These are phyloP conservation scores for Dactylellina cionopaga DNA, from an alignment of 2,329 filamentous ascomycete species.

Conservation along the genomic window DNA sequence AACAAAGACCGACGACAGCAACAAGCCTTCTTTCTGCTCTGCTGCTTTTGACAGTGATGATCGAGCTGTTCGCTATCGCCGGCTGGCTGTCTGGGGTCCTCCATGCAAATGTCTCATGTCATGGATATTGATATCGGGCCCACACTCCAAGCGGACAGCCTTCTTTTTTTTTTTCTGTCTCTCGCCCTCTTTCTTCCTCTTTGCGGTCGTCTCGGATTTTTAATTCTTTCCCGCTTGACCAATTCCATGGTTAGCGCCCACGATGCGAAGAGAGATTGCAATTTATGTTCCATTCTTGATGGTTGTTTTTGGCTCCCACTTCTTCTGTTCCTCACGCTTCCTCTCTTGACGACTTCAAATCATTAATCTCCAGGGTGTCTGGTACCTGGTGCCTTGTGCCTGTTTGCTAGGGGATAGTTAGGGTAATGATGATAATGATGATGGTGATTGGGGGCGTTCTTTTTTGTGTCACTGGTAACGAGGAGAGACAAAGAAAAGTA, in stretches of 20 bases:
- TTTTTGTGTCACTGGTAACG: slow-evolving; percentile 25
- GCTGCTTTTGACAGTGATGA: too few relatives aligned
- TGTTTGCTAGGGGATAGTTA: not conserved
- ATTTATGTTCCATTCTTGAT: slow-evolving; percentile 8
- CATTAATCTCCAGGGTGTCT: slow-evolving; percentile 24
- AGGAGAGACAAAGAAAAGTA: too few relatives aligned
- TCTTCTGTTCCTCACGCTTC: not conserved
- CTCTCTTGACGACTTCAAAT: not conserved
- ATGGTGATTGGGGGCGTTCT: too few relatives aligned
- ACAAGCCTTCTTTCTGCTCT: too few relatives aligned
- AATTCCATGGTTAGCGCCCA: slow-evolving; percentile 20
- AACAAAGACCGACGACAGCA: not conserved
- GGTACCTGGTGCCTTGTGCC: slow-evolving; percentile 29
- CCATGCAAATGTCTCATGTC: not conserved
- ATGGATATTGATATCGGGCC: not conserved
- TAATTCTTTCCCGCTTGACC: slow-evolving; percentile 9
- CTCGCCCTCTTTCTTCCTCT: not conserved
- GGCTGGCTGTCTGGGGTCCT: not conserved
- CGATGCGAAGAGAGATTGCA: slow-evolving; percentile 2
- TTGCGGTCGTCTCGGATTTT: too few relatives aligned
- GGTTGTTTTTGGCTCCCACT: not conserved
- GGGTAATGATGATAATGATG: too few relatives aligned
- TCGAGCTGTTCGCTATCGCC: not conserved
- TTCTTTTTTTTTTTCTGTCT: too few relatives aligned
- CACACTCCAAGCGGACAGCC: too few relatives aligned